phyloP scores from a whole-genome alignment of 2,329 filamentous ascomycete genomes.

The Alternaria triticina region DNA sequence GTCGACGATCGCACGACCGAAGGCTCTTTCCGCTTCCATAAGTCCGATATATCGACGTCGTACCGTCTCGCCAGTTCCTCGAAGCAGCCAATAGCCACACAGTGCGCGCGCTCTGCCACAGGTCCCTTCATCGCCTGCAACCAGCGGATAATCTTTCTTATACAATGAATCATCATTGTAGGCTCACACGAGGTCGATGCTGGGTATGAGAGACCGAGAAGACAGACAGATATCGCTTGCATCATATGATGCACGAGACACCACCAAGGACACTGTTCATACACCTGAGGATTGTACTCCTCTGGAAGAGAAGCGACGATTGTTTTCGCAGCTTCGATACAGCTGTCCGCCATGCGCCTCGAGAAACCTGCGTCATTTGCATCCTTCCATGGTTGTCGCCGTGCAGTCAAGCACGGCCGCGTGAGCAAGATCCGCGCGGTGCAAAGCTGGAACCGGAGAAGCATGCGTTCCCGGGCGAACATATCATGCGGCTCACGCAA shows the following conservation, averaged over 20 bases:
- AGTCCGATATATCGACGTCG: constrained; percentile 17
- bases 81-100: constrained; percentile 26
- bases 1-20: background rate
- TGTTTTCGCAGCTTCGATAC: constrained; percentile 47
- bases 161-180: constrained; percentile 27
- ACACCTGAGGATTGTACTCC: constrained; percentile 36
- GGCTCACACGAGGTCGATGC: constrained; percentile 26
- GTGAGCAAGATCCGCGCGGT: constrained; percentile 51
- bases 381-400: constrained; percentile 28
- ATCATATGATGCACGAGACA: constrained; percentile 49
- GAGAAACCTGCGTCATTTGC: constrained; percentile 34
- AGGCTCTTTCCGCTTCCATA: constrained; percentile 7
- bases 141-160: constrained; percentile 44
- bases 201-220: constrained; percentile 46
- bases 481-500: background rate
- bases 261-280: constrained; percentile 51
- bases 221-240: constrained; percentile 48
- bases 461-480: constrained; percentile 34
- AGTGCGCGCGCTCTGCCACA: constrained; percentile 31
- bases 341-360: constrained; percentile 40
- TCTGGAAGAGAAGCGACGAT: constrained; percentile 47
- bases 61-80: constrained; percentile 26
- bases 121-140: constrained; percentile 42
- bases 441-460: constrained; percentile 45
- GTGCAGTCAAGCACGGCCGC: constrained; percentile 45